Base-by-base conservation (phyloP, 352 stramenopile species). In the Pythium monospermum region DNA sequence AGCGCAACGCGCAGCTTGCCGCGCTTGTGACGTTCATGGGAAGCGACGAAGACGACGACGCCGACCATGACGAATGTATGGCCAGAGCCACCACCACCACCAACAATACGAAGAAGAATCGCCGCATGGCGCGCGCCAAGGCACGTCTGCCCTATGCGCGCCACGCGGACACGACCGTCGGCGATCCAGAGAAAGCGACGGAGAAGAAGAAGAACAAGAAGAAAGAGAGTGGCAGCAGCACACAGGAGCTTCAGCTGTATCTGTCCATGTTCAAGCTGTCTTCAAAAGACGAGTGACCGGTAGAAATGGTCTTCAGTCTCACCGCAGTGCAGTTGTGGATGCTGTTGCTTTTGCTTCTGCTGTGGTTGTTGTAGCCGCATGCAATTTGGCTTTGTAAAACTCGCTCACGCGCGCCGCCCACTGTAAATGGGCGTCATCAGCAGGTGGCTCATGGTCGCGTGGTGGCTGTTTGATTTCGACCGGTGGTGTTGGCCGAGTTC, bases 11-110 rank as follows among this genome's bases (percentile, higher is more conserved):
- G 43, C 73, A 92, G 64, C 64, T 92, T 25, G 78, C 76, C 25
- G 81, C 81, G 28, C 76, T 92, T 39, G 73, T 74, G 42, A 82
- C 76, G 49, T 86, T 92, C 65, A 87, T 89, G 72, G 60, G 61
- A 37, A 75, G 73, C 53, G 78, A 69, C 32, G 70, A 83, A 28
- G 72, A 74, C 18, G 38, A 27, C 7, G 33, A 46, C n/a, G 19
- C 23, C 1, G 30, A 42, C 4, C 57, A 52, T 11, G 33, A 57
- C 1, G 15, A 53, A 26, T n/a, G 36, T 41, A 6, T 19, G 7
- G 22, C n/a, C 22, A 30, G 32, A 7, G 12, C 4, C 6, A 36
- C 46, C 26, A 44, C 2, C 3, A 22, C 15, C 33, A 37, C 41
- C n/a, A 36, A 7, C n/a, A 36, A 21, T 8, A 33, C 53, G n/a